Percentiles rank a stretch among this genome's conserved stretches.
Evolutionary conservation across 164 flowering plant species (phyloP).

Genomic region (Piper betle): DNA sequence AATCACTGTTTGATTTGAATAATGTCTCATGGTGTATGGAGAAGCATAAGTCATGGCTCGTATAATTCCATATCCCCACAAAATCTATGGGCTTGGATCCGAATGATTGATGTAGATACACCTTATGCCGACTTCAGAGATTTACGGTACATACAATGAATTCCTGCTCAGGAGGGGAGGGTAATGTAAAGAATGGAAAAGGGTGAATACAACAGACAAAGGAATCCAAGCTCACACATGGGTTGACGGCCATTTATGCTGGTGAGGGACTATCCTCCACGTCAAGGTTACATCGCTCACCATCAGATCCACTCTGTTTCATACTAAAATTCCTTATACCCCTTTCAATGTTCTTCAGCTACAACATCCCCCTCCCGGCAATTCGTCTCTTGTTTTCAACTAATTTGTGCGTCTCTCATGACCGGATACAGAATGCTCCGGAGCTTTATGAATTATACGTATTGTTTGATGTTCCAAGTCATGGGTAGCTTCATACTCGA

Average conservation of each 20-base stretch:
- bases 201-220: neutral
- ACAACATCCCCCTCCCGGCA: neutral
- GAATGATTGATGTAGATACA: neutral
- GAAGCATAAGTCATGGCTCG: neutral
- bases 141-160: too few species aligned
- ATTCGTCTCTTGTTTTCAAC: too few species aligned
- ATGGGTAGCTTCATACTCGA: too few species aligned
- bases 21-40: neutral
- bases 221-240: neutral
- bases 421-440: too few species aligned
- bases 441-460: too few species aligned
- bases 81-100: neutral
- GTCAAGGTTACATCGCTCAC: neutral
- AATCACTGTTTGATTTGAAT: neutral
- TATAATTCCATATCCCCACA: neutral
- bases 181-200: neutral
- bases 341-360: neutral
- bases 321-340: neutral
- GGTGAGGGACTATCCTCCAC: neutral
- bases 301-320: neutral
- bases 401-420: too few species aligned
- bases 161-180: neutral
- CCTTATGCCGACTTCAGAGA: neutral
- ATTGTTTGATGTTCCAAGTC: too few species aligned
- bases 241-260: neutral